Conservation (phyloP, 169 alveolate genomes). For the Toxoplasma gondii region DNA sequence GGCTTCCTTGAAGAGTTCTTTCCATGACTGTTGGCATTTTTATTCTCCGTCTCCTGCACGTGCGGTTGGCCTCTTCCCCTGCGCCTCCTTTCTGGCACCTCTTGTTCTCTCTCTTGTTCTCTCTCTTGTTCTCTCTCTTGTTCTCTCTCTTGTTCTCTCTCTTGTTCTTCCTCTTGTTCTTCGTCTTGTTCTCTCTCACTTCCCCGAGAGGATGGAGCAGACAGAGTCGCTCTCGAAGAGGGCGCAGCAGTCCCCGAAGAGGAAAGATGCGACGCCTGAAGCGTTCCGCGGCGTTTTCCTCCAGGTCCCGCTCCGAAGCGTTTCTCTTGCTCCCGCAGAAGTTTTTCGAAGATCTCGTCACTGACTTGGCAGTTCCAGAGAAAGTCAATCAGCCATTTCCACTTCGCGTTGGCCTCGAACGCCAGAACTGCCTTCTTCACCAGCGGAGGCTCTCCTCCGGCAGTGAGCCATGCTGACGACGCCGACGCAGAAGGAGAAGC, state of each 20-base stretch:
- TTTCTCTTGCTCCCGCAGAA: conserved; percentile 44
- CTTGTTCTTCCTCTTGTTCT: background rate
- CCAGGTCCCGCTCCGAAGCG: background rate
- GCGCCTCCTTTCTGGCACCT: background rate
- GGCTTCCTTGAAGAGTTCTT: too few relatives aligned
- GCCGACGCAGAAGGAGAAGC: background rate
- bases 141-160: background rate
- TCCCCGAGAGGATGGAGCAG: background rate
- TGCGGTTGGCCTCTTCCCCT: background rate
- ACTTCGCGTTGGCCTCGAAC: conserved; percentile 20
- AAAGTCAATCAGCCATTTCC: conserved; percentile 38
- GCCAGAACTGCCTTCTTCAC: background rate
- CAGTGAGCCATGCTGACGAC: background rate
- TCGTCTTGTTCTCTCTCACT: background rate
- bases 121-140: background rate
- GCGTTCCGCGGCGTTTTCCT: background rate
- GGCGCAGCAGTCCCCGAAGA: background rate
- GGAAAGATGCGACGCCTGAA: background rate
- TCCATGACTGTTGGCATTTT: background rate
- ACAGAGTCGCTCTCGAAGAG: background rate
- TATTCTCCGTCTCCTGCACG: background rate
- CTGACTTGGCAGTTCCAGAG: conserved; percentile 40
- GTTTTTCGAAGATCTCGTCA: conserved; percentile 19
- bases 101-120: background rate
- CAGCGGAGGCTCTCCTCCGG: background rate